These are phyloP conservation scores for Pythium guiyangense DNA, from an alignment of 352 stramenopile genomes.

Conservation along the genomic window DNA sequence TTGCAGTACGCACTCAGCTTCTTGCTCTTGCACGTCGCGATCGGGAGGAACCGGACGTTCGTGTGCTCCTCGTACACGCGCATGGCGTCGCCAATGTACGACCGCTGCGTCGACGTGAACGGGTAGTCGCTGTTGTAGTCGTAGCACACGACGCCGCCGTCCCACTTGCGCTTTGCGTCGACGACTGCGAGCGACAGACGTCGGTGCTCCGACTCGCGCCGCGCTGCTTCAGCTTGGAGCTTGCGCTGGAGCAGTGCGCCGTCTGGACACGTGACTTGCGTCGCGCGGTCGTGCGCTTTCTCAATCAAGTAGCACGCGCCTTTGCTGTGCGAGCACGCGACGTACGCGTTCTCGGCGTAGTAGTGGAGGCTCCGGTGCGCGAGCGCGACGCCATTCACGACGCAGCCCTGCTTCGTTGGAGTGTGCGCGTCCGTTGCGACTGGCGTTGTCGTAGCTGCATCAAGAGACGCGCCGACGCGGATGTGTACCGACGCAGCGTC, in stretches of 20 bases:
- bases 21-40: conserved; percentile 41
- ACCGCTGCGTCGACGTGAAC: conserved; percentile 48
- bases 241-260: conserved; percentile 31
- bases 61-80: conserved; percentile 53
- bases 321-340: conserved; percentile 56
- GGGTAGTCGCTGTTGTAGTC: conserved; percentile 58
- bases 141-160: conserved; percentile 71
- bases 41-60: conserved; percentile 70
- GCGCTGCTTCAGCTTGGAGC: conserved; percentile 15
- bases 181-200: conserved; percentile 64
- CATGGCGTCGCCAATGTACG: conserved; percentile 69
- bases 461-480: conserved; percentile 8
- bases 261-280: conserved; percentile 53
- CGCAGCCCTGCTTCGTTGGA: conserved; percentile 39
- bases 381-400: conserved; percentile 50
- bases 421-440: background rate
- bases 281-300: conserved; percentile 48
- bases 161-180: conserved; percentile 56
- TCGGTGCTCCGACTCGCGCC: conserved; percentile 24
- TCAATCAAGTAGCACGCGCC: conserved; percentile 66
- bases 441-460: background rate
- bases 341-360: conserved; percentile 68
- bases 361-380: conserved; percentile 64
- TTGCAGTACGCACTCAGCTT: conserved; percentile 46
- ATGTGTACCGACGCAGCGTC: conserved; percentile 24